A percentile compares a stretch with the other conserved stretches of the same genome.
phyloP scores from a whole-genome alignment of 176 grass and related monocot genomes.

The Juncus effusus region DNA sequence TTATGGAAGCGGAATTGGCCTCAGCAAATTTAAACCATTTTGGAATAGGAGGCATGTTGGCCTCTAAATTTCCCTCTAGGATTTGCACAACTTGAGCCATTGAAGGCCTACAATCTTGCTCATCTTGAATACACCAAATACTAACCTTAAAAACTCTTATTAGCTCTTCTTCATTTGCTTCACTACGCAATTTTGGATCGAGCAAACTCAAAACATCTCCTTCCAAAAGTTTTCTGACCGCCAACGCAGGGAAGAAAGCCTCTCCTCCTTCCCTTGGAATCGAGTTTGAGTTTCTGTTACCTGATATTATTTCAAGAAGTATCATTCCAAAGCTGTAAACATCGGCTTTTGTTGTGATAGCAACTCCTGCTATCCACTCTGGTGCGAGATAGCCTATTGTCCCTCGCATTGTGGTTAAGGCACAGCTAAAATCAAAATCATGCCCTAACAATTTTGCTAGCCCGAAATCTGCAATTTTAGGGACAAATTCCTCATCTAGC shows the following conservation, averaged over 20 bases:
- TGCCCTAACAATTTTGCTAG: slow-evolving; percentile 38
- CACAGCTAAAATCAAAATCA: slow-evolving; percentile 26
- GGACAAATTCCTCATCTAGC: slow-evolving; percentile 17
- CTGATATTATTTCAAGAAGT: too few relatives aligned
- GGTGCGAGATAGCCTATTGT: too few relatives aligned
- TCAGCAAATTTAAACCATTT: slow-evolving; percentile 32
- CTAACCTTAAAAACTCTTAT: slow-evolving; percentile 37
- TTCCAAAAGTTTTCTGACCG: slow-evolving; percentile 20
- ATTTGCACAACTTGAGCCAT: slow-evolving; percentile 40
- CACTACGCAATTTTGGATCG: slow-evolving; percentile 20
- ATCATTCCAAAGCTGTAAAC: too few relatives aligned
- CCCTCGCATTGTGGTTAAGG: slow-evolving; percentile 34
- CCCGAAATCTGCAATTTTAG: slow-evolving; percentile 50
- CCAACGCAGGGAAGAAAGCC: slow-evolving; percentile 33
- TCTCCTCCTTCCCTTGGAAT: not conserved
- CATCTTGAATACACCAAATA: slow-evolving; percentile 46
- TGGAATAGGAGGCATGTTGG: slow-evolving; percentile 38
- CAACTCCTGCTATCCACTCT: too few relatives aligned
- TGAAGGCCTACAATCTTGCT: slow-evolving; percentile 21
- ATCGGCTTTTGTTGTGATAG: too few relatives aligned
- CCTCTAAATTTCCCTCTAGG: slow-evolving; percentile 30
- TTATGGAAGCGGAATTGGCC: not conserved
- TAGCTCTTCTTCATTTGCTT: slow-evolving; percentile 23
- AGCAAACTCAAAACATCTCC: slow-evolving; percentile 28
- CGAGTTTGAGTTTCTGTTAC: slow-evolving; percentile 15